Conservation (phyloP, 768 basidiomycete species). For the Suillus bovinus region DNA sequence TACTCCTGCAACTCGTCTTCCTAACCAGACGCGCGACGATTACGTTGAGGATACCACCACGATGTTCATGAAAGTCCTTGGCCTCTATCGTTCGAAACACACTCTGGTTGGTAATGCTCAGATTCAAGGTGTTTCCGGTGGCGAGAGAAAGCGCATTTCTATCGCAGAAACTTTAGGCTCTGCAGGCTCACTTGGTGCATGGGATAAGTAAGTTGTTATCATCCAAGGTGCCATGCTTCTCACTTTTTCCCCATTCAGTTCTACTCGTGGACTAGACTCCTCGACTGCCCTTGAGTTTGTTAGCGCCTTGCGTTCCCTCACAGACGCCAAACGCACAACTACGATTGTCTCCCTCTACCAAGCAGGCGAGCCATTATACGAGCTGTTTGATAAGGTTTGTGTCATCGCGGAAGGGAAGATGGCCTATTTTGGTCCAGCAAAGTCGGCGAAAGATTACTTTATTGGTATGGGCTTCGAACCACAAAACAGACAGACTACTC, state of each 20-base stretch:
- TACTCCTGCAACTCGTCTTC: slow-evolving; percentile 56
- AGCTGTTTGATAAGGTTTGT: slow-evolving; percentile 71
- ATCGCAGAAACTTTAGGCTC: slow-evolving; percentile 75
- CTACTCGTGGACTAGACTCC: slow-evolving; percentile 67
- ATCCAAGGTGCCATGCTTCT: background rate
- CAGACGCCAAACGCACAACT: slow-evolving; percentile 50
- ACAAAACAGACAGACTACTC: slow-evolving; percentile 57
- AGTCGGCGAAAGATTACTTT: slow-evolving; percentile 58
- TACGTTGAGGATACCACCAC: slow-evolving; percentile 34
- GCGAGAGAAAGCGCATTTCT: slow-evolving; percentile 84
- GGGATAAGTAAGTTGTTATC: background rate
- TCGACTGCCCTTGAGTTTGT: slow-evolving; percentile 77
- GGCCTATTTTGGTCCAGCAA: slow-evolving; percentile 60
- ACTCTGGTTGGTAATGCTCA: slow-evolving; percentile 84
- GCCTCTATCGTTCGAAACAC: slow-evolving; percentile 67
- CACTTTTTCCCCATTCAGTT: slow-evolving; percentile 56
- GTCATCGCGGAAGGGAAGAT: slow-evolving; percentile 62
- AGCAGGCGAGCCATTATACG: slow-evolving; percentile 68
- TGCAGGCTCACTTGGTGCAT: background rate
- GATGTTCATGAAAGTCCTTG: slow-evolving; percentile 68
- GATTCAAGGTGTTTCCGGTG: slow-evolving; percentile 74
- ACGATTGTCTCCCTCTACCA: slow-evolving; percentile 87
- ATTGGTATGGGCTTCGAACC: slow-evolving; percentile 57
- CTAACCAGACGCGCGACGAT: slow-evolving; percentile 37
- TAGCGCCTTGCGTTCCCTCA: slow-evolving; percentile 66